A percentile compares a stretch with the other conserved stretches of the same genome.
Evolutionary conservation across 768 basidiomycete genomes (phyloP).

Genomic region (Kwoniella shandongensis): DNA sequence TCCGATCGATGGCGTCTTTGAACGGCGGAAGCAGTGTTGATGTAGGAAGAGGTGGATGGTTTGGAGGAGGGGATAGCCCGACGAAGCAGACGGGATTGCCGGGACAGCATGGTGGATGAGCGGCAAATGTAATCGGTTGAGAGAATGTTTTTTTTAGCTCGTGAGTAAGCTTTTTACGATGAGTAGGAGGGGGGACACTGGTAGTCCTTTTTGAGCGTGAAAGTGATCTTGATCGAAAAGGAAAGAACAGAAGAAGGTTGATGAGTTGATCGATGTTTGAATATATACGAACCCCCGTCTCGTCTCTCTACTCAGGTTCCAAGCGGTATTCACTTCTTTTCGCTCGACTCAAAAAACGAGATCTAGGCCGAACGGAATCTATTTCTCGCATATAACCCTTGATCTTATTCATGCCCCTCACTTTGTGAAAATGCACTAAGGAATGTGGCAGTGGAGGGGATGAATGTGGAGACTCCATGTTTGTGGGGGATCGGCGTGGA

Average conservation of each 20-base stretch:
- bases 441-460: no score
- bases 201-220: conserved; percentile 19
- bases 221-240: neutral
- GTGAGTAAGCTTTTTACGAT: conserved; percentile 25
- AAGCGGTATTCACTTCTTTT: no score
- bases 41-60: conserved; percentile 14
- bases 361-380: no score
- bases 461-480: no score
- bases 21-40: conserved; percentile 1
- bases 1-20: conserved; percentile 14
- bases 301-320: no score
- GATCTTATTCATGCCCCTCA: no score
- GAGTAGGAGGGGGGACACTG: neutral
- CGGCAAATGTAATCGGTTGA: neutral
- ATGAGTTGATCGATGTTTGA: neutral
- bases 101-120: conserved; percentile 31
- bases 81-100: conserved; percentile 32
- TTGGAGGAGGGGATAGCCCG: conserved; percentile 26
- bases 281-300: no score
- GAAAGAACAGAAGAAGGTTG: conserved; percentile 1
- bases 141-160: conserved; percentile 16
- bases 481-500: no score
- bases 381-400: no score
- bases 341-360: no score
- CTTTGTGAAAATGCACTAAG: no score